phyloP scores from a whole-genome alignment of 2,329 filamentous ascomycete species.

The Daldinia sp. region DNA sequence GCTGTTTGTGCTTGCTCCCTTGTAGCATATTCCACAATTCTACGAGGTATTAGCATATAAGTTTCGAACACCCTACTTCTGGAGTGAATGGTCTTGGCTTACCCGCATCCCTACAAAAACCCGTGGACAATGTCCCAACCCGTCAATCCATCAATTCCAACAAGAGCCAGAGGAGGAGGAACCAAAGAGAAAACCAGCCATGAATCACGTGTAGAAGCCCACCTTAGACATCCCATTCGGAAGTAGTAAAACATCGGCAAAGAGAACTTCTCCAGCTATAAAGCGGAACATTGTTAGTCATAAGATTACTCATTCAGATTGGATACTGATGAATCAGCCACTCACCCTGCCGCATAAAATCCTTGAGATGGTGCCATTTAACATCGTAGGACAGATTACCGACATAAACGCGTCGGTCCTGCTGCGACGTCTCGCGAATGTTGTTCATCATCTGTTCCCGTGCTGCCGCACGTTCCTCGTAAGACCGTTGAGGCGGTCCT shows the following conservation, averaged over 20 bases:
- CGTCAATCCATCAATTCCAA: conserved; percentile 99
- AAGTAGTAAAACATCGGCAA: conserved; percentile 98
- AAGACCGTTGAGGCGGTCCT: conserved; percentile 75
- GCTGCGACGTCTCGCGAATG: conserved; percentile 92
- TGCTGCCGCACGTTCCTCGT: conserved; percentile 82
- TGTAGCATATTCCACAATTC: conserved; percentile 99
- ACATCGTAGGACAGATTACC: conserved; percentile 99
- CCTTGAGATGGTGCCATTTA: conserved; percentile 99
- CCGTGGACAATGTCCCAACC: conserved; percentile 89
- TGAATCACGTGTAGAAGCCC: conserved; percentile 89
- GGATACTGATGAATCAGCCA: conserved; percentile 36
- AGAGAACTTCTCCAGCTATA: conserved; percentile 97
- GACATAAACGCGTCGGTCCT: conserved; percentile 99
- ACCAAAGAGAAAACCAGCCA: conserved; percentile 83
- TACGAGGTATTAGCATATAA: conserved; percentile 49
- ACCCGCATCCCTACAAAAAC: conserved; percentile 99
- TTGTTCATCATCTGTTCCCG: conserved; percentile 97
- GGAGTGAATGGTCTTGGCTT: conserved; percentile 56
- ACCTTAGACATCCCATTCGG: conserved; percentile 99
- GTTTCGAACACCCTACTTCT: conserved; percentile 44
- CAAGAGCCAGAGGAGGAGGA: conserved; percentile 68
- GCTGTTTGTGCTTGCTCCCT: conserved; percentile 98
- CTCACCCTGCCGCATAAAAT: conserved; percentile 99
- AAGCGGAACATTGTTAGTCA: conserved; percentile 51
- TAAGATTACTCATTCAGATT: conserved; percentile 39